Percentiles rank a stretch among this genome's conserved stretches.
These are phyloP conservation scores for Psilocybe mexicana DNA, from an alignment of 1,284 basidiomycete species.

Conservation along the genomic window DNA sequence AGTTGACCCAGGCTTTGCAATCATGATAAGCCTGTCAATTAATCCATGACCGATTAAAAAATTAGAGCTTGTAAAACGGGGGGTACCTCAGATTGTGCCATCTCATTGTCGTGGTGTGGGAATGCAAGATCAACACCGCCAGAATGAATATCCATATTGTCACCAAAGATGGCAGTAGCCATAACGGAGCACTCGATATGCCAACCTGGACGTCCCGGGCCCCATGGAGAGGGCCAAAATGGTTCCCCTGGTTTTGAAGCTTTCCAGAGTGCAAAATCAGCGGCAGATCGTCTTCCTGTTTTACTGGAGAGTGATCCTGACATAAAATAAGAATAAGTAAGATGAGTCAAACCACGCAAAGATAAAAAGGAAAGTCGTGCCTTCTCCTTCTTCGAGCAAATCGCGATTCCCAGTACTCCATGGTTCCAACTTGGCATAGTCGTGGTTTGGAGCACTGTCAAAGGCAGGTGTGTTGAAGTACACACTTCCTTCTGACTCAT, in stretches of 20 bases:
- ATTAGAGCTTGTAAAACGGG: conserved; percentile 13
- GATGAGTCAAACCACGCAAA: conserved; percentile 3
- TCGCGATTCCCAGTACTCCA: conserved; percentile 94
- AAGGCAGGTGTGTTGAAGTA: conserved; percentile 95
- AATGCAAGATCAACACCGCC: conserved; percentile 97
- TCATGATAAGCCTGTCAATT: conserved; percentile 83
- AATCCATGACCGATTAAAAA: conserved; percentile 15
- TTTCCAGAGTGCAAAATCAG: conserved; percentile 99
- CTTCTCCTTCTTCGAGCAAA: conserved; percentile 92
- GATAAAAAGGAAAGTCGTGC: conserved; percentile 38
- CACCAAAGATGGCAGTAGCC: conserved; percentile 91
- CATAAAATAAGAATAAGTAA: conserved; percentile 13
- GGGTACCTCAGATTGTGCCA: conserved; percentile 91
- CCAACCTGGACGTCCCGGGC: conserved; percentile 96
- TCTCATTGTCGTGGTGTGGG: conserved; percentile 99
- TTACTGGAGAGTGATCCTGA: conserved; percentile 60
- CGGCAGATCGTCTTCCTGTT: conserved; percentile 61
- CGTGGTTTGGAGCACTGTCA: conserved; percentile 67
- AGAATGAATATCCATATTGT: conserved; percentile 97
- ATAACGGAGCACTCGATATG: conserved; percentile 99
- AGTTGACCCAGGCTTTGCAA: conserved; percentile 96
- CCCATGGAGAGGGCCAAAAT: conserved; percentile 96
- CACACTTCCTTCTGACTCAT: conserved; percentile 86
- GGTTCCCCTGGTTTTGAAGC: conserved; percentile 98
- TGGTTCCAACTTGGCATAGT: conserved; percentile 95